Evolutionary conservation across 1,284 basidiomycete species (phyloP).

Genomic region (Sanghuangporus weigelae): DNA sequence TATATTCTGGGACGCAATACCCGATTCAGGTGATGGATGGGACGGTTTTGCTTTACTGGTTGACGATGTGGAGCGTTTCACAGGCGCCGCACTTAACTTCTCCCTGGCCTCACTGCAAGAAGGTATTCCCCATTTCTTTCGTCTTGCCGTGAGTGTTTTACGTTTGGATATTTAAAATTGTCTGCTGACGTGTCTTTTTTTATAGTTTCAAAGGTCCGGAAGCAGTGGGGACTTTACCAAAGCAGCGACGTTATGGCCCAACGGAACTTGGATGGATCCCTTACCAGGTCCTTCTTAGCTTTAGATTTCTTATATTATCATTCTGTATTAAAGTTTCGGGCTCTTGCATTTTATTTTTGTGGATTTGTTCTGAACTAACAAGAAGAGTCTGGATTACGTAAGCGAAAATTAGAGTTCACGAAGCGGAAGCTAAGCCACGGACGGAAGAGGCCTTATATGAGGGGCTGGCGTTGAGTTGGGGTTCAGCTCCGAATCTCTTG

Average conservation of each 20-base stretch:
- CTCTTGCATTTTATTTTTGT: neutral
- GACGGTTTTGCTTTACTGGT: conserved; percentile 76
- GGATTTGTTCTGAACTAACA: no score
- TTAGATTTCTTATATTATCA: neutral
- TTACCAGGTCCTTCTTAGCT: conserved; percentile 55
- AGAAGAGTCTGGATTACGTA: neutral
- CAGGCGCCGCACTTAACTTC: conserved; percentile 60
- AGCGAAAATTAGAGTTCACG: neutral
- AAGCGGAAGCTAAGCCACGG: neutral
- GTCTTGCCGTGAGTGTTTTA: conserved; percentile 64
- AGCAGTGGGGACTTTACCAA: conserved; percentile 76
- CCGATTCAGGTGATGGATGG: conserved; percentile 47
- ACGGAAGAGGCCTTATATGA: neutral
- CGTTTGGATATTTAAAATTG: neutral
- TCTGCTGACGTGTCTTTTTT: neutral
- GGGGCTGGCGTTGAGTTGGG: neutral
- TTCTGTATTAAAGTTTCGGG: neutral
- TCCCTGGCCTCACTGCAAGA: conserved; percentile 57
- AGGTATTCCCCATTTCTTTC: conserved; percentile 75
- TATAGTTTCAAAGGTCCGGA: conserved; percentile 49
- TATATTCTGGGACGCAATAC: conserved; percentile 59
- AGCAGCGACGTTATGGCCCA: conserved; percentile 71
- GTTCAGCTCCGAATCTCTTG: neutral
- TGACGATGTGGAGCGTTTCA: conserved; percentile 80
- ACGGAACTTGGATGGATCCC: conserved; percentile 79